A percentile compares a stretch with the other conserved stretches of the same genome.
Evolutionary conservation across 495 filamentous ascomycete genomes (phyloP).

Genomic region (Sphaerosporella brunnea): DNA sequence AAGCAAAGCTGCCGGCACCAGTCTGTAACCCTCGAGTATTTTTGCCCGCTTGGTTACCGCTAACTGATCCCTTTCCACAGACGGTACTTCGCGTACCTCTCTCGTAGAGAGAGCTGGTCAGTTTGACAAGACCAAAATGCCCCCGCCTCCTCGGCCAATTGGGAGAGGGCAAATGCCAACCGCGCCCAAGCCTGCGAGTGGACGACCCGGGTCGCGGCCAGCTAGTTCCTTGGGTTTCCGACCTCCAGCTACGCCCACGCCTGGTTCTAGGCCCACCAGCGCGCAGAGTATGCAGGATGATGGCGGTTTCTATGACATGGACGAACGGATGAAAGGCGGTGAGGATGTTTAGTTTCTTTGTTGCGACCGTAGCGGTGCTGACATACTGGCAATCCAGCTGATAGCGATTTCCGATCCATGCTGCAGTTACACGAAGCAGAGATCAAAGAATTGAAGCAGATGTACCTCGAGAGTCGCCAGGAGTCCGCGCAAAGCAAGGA

Average conservation of each 20-base stretch:
- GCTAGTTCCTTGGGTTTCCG: constrained; percentile 16
- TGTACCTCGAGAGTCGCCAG: constrained; percentile 5
- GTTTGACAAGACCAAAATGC: constrained; percentile 2
- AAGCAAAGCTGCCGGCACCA: background rate
- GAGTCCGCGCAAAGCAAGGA: constrained; percentile 1
- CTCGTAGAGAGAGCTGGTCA: constrained; percentile 16
- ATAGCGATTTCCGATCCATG: background rate
- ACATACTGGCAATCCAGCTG: background rate
- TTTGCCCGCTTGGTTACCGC: too few relatives aligned
- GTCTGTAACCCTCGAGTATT: too few relatives aligned
- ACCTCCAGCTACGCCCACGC: constrained; percentile 9
- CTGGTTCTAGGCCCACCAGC: constrained; percentile 16
- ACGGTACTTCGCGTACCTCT: constrained; percentile 10
- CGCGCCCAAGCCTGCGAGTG: background rate
- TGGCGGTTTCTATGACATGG: background rate
- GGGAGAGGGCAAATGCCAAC: background rate
- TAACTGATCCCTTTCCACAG: too few relatives aligned
- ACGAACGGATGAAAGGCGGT: constrained; percentile 3
- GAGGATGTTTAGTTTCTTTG: too few relatives aligned
- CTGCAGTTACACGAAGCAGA: background rate
- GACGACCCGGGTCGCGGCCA: constrained; percentile 8
- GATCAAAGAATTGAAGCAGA: constrained; percentile 3
- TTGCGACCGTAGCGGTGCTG: background rate
- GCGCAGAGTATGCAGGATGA: constrained; percentile 13
- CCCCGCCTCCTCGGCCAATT: background rate